These are phyloP conservation scores for Cerioporus squamosus DNA, from an alignment of 1,284 basidiomycete genomes.

Conservation along the genomic window DNA sequence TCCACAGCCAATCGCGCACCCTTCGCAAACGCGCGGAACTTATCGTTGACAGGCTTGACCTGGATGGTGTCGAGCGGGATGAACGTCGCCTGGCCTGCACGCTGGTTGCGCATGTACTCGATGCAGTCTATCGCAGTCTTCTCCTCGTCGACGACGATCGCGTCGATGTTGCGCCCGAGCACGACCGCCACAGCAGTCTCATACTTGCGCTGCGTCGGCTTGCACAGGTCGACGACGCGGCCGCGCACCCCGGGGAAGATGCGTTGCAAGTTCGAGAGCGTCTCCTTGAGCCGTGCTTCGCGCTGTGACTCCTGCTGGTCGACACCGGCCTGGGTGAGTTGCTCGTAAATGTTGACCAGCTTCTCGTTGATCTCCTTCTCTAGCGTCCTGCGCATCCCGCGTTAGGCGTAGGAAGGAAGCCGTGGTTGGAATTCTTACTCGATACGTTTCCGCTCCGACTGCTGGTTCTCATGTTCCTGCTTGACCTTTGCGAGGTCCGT, in stretches of 20 bases:
- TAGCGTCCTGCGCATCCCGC: constrained; percentile 65
- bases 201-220: constrained; percentile 92
- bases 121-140: constrained; percentile 98
- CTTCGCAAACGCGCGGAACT: constrained; percentile 89
- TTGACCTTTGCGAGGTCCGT: constrained; percentile 60
- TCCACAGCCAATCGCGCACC: constrained; percentile 95
- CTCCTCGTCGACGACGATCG: constrained; percentile 95
- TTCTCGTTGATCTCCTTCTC: constrained; percentile 93
- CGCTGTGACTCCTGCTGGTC: constrained; percentile 87
- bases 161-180: constrained; percentile 93
- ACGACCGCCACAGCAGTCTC: constrained; percentile 95
- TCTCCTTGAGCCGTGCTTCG: constrained; percentile 87
- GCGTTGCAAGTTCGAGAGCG: constrained; percentile 80
- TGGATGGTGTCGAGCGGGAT: constrained; percentile 97
- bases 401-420: no score
- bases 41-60: constrained; percentile 93
- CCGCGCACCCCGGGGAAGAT: constrained; percentile 95
- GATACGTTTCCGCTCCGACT: constrained; percentile 75
- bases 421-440: constrained; percentile 47
- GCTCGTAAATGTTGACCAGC: constrained; percentile 80
- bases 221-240: constrained; percentile 90
- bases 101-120: constrained; percentile 96
- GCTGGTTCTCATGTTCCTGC: constrained; percentile 76
- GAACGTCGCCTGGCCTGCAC: constrained; percentile 95
- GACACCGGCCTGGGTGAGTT: constrained; percentile 87